Conservation (phyloP, 106 monocot genomes). For the Posidonia australis region DNA sequence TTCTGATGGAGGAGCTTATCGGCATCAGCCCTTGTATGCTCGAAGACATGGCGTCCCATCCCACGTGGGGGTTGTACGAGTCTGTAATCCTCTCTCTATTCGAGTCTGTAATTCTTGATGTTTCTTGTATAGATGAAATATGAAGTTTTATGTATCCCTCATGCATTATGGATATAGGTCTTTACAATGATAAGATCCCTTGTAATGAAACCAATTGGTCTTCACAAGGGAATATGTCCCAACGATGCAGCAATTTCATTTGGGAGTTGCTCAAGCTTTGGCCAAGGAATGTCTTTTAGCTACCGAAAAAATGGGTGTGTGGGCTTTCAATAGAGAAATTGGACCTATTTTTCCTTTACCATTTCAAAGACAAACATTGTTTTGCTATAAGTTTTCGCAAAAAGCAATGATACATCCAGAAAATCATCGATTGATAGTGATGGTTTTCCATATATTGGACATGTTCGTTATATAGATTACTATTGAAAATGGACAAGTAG, state of each 20-base stretch:
- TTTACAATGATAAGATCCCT: constrained; percentile 70
- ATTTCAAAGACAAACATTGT: not conserved
- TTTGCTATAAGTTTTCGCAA: constrained; percentile 51
- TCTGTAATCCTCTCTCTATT: too few relatives aligned
- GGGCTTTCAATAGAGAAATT: not conserved
- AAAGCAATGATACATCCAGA: constrained; percentile 20
- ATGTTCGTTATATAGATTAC: constrained; percentile 29
- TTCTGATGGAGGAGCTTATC: too few relatives aligned
- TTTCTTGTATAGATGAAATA: too few relatives aligned
- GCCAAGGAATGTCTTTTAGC: constrained; percentile 86
- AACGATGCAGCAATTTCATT: constrained; percentile 76
- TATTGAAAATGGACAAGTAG: not conserved
- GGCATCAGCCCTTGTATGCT: too few relatives aligned
- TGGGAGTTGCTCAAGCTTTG: constrained; percentile 88
- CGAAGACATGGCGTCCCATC: too few relatives aligned
- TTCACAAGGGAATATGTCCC: constrained; percentile 66
- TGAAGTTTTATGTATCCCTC: too few relatives aligned
- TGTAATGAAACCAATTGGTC: constrained; percentile 57
- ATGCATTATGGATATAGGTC: constrained; percentile 17
- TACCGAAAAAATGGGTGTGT: constrained; percentile 74
- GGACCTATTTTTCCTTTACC: not conserved
- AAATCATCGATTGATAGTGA: constrained; percentile 54
- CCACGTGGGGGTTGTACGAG: too few relatives aligned
- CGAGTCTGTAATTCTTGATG: too few relatives aligned
- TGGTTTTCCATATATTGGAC: constrained; percentile 85